phyloP scores from a whole-genome alignment of 495 filamentous ascomycete genomes.

The Penicillium psychrofluorescens region DNA sequence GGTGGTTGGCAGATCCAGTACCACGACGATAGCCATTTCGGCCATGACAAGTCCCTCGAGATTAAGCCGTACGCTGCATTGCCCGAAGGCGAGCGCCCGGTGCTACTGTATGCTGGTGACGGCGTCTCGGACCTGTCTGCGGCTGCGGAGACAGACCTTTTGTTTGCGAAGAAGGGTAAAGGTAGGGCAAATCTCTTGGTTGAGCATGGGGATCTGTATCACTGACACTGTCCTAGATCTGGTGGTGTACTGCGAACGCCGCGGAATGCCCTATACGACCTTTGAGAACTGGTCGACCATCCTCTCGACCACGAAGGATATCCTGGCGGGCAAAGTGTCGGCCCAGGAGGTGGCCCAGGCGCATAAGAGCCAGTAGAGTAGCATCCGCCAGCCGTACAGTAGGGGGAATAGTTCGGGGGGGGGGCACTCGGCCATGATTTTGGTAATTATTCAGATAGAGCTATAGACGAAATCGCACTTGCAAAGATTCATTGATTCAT shows the following conservation, averaged over 20 bases:
- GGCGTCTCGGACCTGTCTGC: conserved; percentile 86
- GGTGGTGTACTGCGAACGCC: conserved; percentile 69
- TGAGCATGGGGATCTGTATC: neutral
- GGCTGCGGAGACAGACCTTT: conserved; percentile 76
- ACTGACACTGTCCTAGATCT: conserved; percentile 49
- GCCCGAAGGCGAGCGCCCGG: conserved; percentile 58
- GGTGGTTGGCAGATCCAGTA: conserved; percentile 82
- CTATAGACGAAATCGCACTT: conserved; percentile 1
- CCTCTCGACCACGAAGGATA: conserved; percentile 63
- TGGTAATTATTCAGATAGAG: neutral
- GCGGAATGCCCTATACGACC: conserved; percentile 71
- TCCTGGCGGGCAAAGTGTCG: conserved; percentile 51
- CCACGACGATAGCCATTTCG: conserved; percentile 81
- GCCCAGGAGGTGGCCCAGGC: conserved; percentile 24
- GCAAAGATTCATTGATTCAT: neutral
- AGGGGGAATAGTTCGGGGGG: too few species aligned
- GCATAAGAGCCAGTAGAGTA: conserved; percentile 8
- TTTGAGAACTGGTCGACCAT: conserved; percentile 77
- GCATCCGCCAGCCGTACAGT: too few species aligned
- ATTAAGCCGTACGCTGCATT: conserved; percentile 78
- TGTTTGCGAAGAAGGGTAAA: conserved; percentile 86
- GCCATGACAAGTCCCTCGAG: conserved; percentile 87
- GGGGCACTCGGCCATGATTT: too few species aligned
- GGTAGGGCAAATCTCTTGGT: conserved; percentile 40
- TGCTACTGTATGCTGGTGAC: conserved; percentile 83